Percentiles rank a stretch among this genome's conserved stretches.
Conservation (phyloP, 2,329 filamentous ascomycete genomes). For the Canariomyces notabilis region DNA sequence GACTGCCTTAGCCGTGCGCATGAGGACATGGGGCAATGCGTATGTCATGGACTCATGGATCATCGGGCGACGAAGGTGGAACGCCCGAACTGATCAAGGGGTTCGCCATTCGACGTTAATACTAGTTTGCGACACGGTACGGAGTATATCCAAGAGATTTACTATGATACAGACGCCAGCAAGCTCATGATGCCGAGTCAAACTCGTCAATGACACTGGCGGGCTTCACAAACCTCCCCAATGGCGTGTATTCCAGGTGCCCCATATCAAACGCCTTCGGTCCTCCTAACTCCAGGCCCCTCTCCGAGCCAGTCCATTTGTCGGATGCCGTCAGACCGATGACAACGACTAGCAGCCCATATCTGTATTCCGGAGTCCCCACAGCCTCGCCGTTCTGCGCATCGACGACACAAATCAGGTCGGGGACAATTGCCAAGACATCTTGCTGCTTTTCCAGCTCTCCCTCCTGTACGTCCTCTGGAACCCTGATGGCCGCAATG, state of each 20-base stretch:
- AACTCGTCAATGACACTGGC: slow-evolving; percentile 51
- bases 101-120: too few species aligned
- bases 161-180: too few species aligned
- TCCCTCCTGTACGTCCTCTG: slow-evolving; percentile 10
- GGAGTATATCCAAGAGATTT: too few species aligned
- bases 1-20: too few species aligned
- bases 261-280: slow-evolving; percentile 45
- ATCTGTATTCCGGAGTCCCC: slow-evolving; percentile 53
- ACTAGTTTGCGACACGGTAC: too few species aligned
- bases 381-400: slow-evolving; percentile 52
- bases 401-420: slow-evolving; percentile 52
- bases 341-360: slow-evolving; percentile 47
- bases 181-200: slow-evolving; percentile 1
- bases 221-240: slow-evolving; percentile 46
- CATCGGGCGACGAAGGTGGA: too few species aligned
- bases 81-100: too few species aligned
- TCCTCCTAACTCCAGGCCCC: slow-evolving; percentile 47
- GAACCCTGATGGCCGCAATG: slow-evolving; percentile 49
- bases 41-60: too few species aligned
- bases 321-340: slow-evolving; percentile 43
- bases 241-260: slow-evolving; percentile 42
- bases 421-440: slow-evolving; percentile 50
- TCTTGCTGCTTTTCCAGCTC: slow-evolving; percentile 37
- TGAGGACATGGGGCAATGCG: too few species aligned
- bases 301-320: slow-evolving; percentile 39